Base-by-base conservation (phyloP, 768 basidiomycete species). In the Sarcomyxa edulis region DNA sequence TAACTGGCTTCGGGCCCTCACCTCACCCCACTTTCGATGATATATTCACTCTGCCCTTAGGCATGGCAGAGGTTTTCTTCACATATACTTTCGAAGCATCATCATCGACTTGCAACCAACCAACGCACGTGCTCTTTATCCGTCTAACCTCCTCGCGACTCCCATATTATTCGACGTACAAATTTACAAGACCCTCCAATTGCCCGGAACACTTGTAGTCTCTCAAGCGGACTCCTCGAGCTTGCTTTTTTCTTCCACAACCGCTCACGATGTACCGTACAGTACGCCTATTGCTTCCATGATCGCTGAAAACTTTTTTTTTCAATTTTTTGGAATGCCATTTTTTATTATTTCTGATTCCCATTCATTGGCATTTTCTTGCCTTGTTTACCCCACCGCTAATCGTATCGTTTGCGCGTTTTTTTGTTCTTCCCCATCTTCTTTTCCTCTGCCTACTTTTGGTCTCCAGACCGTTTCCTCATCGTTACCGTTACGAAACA, bases 31-130 rank as follows among this genome's bases (percentile, higher is more conserved):
- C 43, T 54, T 58, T 61, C 55, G 59, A 72, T 57, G 76, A 78
- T 76, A 71, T 77, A 77, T 78, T 70, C 75, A 74, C 77, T 72
- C 75, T 66, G 76, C 78, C 74, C 59, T 46, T 54, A 52, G 62
- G 64, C 69, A 64, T 61, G 56, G 58, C 53, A 57, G 54, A 52
- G 53, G 50, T 38, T 14, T 36, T 25, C 40, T 48, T 40, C 48
- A 40, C 39, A 42, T 40, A 48, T 44, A 39, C 47, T 49, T 47
- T 41, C 48, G 42, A 49, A 53, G 48, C 55, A 50, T 46, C 46
- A 41, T 41, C 58, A 44, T 51, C 55, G 49, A 54, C 59, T 64
- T n/a, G n/a, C n/a, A n/a, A n/a, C n/a, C n/a, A n/a, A n/a, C n/a
- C n/a, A n/a, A 61, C 61, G 53, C 60, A 63, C 60, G 50, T 43